Conservation (phyloP, 768 basidiomycete genomes). For the Gloeostereum incarnatum region DNA sequence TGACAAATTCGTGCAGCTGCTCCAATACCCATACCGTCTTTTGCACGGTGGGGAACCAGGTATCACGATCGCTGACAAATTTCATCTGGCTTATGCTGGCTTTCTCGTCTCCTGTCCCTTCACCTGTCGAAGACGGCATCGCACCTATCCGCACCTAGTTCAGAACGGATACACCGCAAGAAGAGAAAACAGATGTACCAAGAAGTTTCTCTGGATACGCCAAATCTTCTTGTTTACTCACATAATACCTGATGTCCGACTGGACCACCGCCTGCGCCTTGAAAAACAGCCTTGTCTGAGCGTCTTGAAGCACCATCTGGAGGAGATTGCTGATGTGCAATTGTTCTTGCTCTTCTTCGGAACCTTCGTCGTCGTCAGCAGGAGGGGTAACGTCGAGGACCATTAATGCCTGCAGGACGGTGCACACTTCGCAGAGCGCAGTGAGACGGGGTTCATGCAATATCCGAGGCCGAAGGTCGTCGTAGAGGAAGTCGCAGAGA, state of each 20-base stretch:
- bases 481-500: conserved; percentile 90
- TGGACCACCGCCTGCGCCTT: conserved; percentile 91
- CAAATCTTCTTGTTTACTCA: conserved; percentile 69
- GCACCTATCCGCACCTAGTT: conserved; percentile 23
- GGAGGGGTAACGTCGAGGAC: conserved; percentile 60
- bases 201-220: conserved; percentile 80
- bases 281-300: conserved; percentile 93
- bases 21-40: conserved; percentile 89
- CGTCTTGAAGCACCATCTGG: conserved; percentile 89
- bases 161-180: conserved; percentile 3
- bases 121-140: conserved; percentile 32
- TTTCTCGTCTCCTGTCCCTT: conserved; percentile 64
- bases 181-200: conserved; percentile 31
- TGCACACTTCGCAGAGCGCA: conserved; percentile 90
- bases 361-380: conserved; percentile 16
- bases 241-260: conserved; percentile 78
- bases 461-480: conserved; percentile 92
- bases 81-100: conserved; percentile 52
- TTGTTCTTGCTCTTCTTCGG: conserved; percentile 25
- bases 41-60: conserved; percentile 87
- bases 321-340: conserved; percentile 78
- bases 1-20: conserved; percentile 86
- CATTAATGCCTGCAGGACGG: conserved; percentile 93
- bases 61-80: conserved; percentile 66
- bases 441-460: conserved; percentile 86